phyloP scores from a whole-genome alignment of 768 basidiomycete genomes.

The Lactifluus subvellereus region DNA sequence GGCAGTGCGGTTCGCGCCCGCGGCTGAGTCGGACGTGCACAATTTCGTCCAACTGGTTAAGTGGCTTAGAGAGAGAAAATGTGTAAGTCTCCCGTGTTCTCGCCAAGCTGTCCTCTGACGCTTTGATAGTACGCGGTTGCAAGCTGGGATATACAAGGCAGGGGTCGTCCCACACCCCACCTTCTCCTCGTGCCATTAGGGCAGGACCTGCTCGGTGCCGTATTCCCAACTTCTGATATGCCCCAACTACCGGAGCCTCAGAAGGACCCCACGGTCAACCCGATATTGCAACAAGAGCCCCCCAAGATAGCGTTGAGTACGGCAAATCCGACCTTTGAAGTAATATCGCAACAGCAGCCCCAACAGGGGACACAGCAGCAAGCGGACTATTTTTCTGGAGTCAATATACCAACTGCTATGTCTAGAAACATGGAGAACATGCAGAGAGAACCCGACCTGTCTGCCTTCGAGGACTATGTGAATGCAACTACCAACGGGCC shows the following conservation, averaged over 20 bases:
- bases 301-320: background rate
- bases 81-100: background rate
- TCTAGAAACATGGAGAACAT: background rate
- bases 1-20: background rate
- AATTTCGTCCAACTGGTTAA: background rate
- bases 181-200: constrained; percentile 2
- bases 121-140: constrained; percentile 4
- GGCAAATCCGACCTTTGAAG: background rate
- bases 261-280: background rate
- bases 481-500: no score
- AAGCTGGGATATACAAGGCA: background rate
- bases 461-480: background rate
- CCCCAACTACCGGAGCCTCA: background rate
- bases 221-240: constrained; percentile 3
- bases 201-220: background rate
- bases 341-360: background rate
- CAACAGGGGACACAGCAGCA: background rate
- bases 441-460: background rate
- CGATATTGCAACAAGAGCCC: background rate
- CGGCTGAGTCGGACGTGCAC: background rate
- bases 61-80: background rate
- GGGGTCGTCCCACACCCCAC: background rate
- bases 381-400: background rate
- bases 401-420: background rate
- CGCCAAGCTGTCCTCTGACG: background rate